Base-by-base conservation (phyloP, 495 filamentous ascomycete species). In the Paragyromitra xinjiangensis region DNA sequence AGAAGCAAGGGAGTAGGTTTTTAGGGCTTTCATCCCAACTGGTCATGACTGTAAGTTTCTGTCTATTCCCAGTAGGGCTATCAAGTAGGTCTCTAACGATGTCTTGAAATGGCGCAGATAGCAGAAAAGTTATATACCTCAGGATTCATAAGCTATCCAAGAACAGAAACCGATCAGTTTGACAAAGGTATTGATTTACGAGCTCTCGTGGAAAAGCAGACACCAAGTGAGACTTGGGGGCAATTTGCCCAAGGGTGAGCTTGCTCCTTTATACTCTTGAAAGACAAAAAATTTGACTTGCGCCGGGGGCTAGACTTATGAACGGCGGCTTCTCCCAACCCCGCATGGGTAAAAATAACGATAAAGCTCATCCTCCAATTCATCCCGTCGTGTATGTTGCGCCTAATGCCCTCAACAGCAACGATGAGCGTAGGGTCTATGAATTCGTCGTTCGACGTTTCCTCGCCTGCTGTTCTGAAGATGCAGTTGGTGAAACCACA, bases 121-220 rank as follows among this genome's bases (percentile, higher is more conserved):
- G 95, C 95, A 40, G 95, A 99, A 84, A 85, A 85, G n/a, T 87
- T 99, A 3, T 99, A 99, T 84, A 93, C 91, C 26, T 94, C 93
- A 81, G 95, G 95, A 0, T 98, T 93, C 85, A 98, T 98, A 84
- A 96, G 93, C 84, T 99, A 99, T 83, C 95, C 95, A 6, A 89
- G 95, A 77, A 99, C 95, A 3, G 95, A 99, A 85, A 99, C 95
- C 0, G 96, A 99, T 83, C 92, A 95, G 37, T 99, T 99, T 82
- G 94, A 97, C 81, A 89, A 90, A 79, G 95, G 86, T 16, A 98
- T 98, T 83, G 91, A 98, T 83, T 87, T 99, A 7, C 90, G 87
- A 61, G 90, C 88, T 22, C 84, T 99, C 11, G 87, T 97, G 3
- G 89, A 93, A 73, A 98, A 96, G 82, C 95, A 99, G 82, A 90